Evolutionary conservation across 2,329 filamentous ascomycete genomes (phyloP).

Genomic region (Colletotrichum spaethianum): DNA sequence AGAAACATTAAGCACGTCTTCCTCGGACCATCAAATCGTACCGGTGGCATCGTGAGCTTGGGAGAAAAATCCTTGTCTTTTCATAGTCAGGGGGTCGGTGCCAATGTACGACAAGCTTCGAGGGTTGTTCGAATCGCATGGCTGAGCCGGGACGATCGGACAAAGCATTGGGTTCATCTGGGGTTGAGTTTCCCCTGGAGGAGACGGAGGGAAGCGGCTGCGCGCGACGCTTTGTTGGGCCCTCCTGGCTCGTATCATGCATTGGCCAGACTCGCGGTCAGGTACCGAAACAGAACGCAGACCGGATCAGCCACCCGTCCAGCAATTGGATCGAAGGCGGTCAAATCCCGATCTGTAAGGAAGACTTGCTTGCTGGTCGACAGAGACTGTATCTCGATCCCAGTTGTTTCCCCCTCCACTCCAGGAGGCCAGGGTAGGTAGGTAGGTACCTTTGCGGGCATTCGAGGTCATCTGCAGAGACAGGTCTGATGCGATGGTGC

Average conservation of each 20-base stretch:
- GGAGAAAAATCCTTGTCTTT: not conserved
- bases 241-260: not conserved
- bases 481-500: not conserved
- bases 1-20: not conserved
- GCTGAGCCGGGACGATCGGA: conserved; percentile 15
- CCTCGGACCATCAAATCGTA: not conserved
- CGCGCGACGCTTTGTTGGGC: conserved; percentile 23
- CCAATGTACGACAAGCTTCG: conserved; percentile 13
- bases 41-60: conserved; percentile 6
- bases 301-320: not conserved
- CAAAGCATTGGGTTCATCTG: conserved; percentile 27
- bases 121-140: conserved; percentile 16
- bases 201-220: not conserved
- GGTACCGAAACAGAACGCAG: conserved; percentile 27
- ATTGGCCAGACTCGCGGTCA: conserved; percentile 17
- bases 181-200: conserved; percentile 12
- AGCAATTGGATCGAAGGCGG: conserved; percentile 1
- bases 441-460: not conserved
- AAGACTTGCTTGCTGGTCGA: conserved; percentile 18
- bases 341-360: not conserved
- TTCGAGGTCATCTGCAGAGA: not conserved
- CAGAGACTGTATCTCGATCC: no score
- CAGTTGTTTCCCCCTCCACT: no score
- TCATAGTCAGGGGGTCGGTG: conserved; percentile 26
- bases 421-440: not conserved